These are phyloP conservation scores for Penicillium crustosum DNA, from an alignment of 2,329 filamentous ascomycete genomes.

Conservation along the genomic window DNA sequence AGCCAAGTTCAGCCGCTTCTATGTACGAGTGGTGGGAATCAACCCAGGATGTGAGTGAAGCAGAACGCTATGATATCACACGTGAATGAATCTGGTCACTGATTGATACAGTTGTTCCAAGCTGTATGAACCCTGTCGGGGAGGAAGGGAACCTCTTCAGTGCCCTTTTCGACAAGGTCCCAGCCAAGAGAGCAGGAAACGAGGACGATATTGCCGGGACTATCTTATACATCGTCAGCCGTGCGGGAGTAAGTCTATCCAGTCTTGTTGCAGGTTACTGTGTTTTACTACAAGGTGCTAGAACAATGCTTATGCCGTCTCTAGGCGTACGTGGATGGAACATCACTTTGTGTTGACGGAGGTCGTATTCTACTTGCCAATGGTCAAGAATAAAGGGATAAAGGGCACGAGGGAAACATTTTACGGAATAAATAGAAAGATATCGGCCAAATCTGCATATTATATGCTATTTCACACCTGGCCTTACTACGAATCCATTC, in stretches of 20 bases:
- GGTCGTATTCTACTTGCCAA: conserved; percentile 44
- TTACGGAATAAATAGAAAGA: neutral
- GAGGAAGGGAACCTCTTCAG: conserved; percentile 45
- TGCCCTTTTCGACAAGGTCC: conserved; percentile 43
- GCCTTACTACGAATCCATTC: neutral
- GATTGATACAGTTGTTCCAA: conserved; percentile 41
- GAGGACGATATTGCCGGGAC: conserved; percentile 47
- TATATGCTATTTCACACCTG: neutral
- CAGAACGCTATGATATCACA: neutral
- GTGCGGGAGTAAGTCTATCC: conserved; percentile 39
- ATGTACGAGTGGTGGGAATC: conserved; percentile 47
- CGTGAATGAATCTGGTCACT: neutral
- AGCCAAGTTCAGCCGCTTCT: conserved; percentile 48
- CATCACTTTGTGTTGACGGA: conserved; percentile 44
- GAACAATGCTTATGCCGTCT: neutral
- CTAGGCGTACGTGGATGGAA: conserved; percentile 44
- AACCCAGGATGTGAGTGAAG: conserved; percentile 46
- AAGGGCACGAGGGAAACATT: neutral
- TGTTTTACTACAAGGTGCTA: too few relatives aligned
- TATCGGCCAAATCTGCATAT: neutral
- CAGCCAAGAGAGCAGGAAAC: conserved; percentile 41
- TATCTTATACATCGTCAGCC: conserved; percentile 45
- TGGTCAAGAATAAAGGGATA: conserved; percentile 31
- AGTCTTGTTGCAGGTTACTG: too few relatives aligned
- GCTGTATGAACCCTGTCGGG: conserved; percentile 48